These are phyloP conservation scores for Centaurea solstitialis DNA, from an alignment of 129 eudicot species.

Conservation along the genomic window DNA sequence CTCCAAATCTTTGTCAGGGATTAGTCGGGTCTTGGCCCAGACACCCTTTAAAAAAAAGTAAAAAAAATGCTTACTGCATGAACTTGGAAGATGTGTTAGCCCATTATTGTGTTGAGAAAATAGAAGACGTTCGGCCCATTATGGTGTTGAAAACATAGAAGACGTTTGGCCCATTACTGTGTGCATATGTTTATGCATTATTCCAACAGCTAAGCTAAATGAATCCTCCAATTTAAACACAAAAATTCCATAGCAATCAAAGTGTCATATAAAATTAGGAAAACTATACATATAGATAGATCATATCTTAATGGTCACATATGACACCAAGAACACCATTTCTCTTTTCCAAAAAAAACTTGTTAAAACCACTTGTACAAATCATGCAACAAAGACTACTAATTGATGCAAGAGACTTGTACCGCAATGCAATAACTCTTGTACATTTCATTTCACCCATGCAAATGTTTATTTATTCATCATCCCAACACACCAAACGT, in stretches of 20 bases:
- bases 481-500: constrained; percentile 17
- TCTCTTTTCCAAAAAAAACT: background rate
- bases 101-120: too few relatives aligned
- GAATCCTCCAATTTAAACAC: background rate
- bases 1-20: too few relatives aligned
- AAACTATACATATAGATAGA: background rate
- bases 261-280: background rate
- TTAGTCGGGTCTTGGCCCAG: too few relatives aligned
- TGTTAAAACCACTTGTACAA: background rate
- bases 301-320: background rate
- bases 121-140: too few relatives aligned
- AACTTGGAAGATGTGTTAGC: too few relatives aligned
- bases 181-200: too few relatives aligned
- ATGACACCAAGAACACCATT: background rate
- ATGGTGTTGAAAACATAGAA: too few relatives aligned
- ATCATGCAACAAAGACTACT: background rate
- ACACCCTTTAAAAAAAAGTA: too few relatives aligned
- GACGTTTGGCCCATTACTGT: too few relatives aligned
- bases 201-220: too few relatives aligned
- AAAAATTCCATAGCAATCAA: background rate
- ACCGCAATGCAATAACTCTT: background rate
- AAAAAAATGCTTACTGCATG: too few relatives aligned
- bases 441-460: constrained; percentile 15
- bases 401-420: background rate
- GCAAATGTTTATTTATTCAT: constrained; percentile 8